Conservation (phyloP, 257 asterid genomes). For the Solanum microdontum region DNA sequence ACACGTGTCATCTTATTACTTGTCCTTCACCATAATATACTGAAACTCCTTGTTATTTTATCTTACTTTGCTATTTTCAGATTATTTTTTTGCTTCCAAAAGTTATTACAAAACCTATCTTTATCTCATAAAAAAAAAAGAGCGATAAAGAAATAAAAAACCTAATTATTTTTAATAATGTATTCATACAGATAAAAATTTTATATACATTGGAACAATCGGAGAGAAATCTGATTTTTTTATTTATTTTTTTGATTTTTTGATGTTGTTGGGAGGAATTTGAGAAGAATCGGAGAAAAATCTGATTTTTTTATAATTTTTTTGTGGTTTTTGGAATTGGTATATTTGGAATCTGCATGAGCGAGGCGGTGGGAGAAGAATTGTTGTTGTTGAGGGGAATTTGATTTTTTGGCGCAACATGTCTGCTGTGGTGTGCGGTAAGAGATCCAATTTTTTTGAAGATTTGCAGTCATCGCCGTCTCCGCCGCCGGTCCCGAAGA, state of each 20-base stretch:
- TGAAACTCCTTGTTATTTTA: conserved; percentile 3
- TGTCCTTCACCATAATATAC: not conserved
- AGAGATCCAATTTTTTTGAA: conserved; percentile 93
- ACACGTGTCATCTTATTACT: not conserved
- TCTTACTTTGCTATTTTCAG: not conserved
- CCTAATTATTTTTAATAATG: not conserved
- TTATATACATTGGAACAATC: too few relatives aligned
- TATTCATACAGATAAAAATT: not conserved
- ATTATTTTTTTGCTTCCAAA: not conserved
- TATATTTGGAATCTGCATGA: conserved; percentile 31
- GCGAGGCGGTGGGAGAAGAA: conserved; percentile 22
- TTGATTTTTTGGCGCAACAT: conserved; percentile 42
- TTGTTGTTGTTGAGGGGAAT: conserved; percentile 13
- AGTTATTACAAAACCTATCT: not conserved
- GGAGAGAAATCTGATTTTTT: not conserved
- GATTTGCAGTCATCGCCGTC: conserved; percentile 55
- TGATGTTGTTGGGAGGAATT: conserved; percentile 7
- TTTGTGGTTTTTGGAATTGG: not conserved
- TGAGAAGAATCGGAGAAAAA: not conserved
- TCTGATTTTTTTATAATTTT: not conserved
- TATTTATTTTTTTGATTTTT: not conserved
- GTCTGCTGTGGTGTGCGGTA: conserved; percentile 99
- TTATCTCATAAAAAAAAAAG: not conserved
- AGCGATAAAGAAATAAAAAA: not conserved
- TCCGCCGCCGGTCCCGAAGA: conserved; percentile 71